Evolutionary conservation across 2,329 filamentous ascomycete genomes (phyloP), one percentile per base, ranked within the genome.

Genomic region (Trichoderma aggressivum): DNA sequence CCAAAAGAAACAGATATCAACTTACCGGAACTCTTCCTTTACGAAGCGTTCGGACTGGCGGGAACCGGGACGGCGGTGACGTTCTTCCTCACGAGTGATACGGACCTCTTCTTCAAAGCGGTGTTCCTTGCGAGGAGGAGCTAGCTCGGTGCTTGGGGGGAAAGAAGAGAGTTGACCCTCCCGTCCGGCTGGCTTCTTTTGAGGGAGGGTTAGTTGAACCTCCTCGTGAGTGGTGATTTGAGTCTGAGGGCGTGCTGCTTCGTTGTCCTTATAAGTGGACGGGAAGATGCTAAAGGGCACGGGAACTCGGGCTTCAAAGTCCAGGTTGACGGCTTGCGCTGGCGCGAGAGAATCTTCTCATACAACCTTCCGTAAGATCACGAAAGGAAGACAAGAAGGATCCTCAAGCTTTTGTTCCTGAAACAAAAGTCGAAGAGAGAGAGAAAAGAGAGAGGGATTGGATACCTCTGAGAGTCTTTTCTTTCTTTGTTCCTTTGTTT

Each of bases 201-300:
- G 77, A 75, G 86, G 86, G 77, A 93, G 88, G 81, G 91, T 91
- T 87, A 94, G 90, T 86, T 95, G 91, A 87, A 93, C 90, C 90
- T 97, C 93, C 90, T 95, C 91, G 90, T 94, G 90, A 81, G 90
- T 90, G 26, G 88, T 85, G 81, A 83, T 78, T 85, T 85, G 81
- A 82, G 79, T 85, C 47, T 68, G 65, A 75, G 79, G 84, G 80
- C 85, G 87, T 75, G 82, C 77, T 76, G 83, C 77, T 75, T 82
- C 82, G 80, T 81, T 82, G 82, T 87, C 87, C 83, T 92, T 90
- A 90, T 98, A 98, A 86, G 94, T 93, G 85, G 94, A 97, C 88
- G 95, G 95, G 91, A 98, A 98, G 92, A 98, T 92, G 93, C 94
- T 98, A 91, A 98, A 97, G 87, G 95, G 95, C 86, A 98, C 96